Evolutionary conservation across 768 basidiomycete genomes (phyloP).

Genomic region (Multifurca ochricompacta): DNA sequence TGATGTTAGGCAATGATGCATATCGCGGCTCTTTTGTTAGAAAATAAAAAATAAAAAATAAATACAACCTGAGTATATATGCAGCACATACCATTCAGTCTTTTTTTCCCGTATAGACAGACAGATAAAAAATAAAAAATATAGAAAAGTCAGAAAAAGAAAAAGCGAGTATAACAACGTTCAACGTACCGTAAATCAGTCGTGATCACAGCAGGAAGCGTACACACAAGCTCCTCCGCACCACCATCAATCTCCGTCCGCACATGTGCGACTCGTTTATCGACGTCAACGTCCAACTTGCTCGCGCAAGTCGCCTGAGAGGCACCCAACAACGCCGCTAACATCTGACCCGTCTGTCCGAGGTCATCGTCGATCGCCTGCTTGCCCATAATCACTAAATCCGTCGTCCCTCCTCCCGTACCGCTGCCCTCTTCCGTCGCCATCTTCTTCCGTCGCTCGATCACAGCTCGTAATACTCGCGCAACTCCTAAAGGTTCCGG

Average conservation of each 20-base stretch:
- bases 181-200: conserved; percentile 79
- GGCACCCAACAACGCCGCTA: conserved; percentile 88
- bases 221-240: conserved; percentile 69
- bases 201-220: conserved; percentile 79
- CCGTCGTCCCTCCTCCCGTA: conserved; percentile 44
- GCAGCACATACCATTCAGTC: conserved; percentile 70
- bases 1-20: conserved; percentile 94
- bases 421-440: conserved; percentile 3
- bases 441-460: conserved; percentile 48
- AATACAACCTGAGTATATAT: too few relatives aligned
- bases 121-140: not conserved
- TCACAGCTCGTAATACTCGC: conserved; percentile 70
- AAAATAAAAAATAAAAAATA: not conserved
- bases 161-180: not conserved
- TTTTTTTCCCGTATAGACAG: conserved; percentile 24
- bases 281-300: conserved; percentile 65
- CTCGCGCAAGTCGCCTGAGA: conserved; percentile 94
- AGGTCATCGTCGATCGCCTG: conserved; percentile 98
- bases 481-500: conserved; percentile 92
- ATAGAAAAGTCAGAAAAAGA: not conserved
- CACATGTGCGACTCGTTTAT: conserved; percentile 57
- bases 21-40: conserved; percentile 76
- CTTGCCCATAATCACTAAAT: conserved; percentile 93
- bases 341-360: conserved; percentile 94
- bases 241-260: conserved; percentile 95